Evolutionary conservation across 2,329 filamentous ascomycete species (phyloP), one percentile per base, ranked within the genome.

Genomic region (Sporothrix curviconia): DNA sequence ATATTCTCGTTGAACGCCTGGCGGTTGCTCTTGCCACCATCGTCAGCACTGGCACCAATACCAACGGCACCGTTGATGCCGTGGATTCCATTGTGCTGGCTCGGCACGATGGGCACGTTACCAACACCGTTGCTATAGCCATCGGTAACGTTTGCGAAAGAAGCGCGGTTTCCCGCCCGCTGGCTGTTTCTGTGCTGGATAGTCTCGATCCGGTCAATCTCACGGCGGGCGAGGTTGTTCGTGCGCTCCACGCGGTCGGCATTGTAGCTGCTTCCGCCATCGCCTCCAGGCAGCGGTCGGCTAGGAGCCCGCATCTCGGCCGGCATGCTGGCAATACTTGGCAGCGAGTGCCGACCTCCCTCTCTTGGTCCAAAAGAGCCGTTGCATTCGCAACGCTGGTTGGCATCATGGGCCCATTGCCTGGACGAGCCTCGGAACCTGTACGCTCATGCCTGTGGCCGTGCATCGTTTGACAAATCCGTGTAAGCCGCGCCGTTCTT

Each of bases 191-290:
- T 78, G 61, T 72, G 69, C 64, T 82, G 79, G 0, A 73, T 72
- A 9, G 75, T 75, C 62, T 82, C 79, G 51, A 76, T 75, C 2
- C 78, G 75, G 1, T 74, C 73, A 39, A 83, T 75, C 62, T 82
- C 79, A 24, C 78, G 76, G 9, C 74, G 73, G 8, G 80, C 80
- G 8, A 80, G 69, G 24, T 67, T 68, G 60, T 76, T 76, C 15
- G 79, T 76, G 42, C 78, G 73, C 60, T 81, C 76, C 2, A 79
- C 64, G 6, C 68, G 64, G 57, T 72, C 68, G 8, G 56, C 34
- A 17, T 60, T 64, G 37, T 55, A 39, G 37, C 36, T 42, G 34
- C 11, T 25, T 3, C 14, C 24, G 3, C 24, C 11, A 4, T 54
- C 50, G 36, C 19, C 17, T 24, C n/a, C 49, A n/a, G n/a, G 49